Percentiles rank a stretch among this genome's conserved stretches.
Evolutionary conservation across 345 rosid genomes (phyloP).

Genomic region (Carallia pectinifolia): DNA sequence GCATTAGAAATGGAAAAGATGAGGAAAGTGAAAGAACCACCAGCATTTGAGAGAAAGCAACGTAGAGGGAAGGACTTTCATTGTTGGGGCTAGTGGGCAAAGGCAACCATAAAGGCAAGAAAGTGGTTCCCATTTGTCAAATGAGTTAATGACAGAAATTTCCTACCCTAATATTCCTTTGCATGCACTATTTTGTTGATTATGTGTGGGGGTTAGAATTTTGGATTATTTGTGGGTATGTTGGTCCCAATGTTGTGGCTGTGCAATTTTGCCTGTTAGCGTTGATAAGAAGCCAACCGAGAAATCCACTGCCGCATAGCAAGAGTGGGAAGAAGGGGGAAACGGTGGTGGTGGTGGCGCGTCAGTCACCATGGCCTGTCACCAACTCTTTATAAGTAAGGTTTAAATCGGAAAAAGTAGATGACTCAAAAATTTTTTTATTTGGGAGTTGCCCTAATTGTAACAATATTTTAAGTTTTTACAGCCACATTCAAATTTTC

Average conservation of each 20-base stretch:
- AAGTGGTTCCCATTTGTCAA: conserved; percentile 34
- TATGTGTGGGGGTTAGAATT: not conserved
- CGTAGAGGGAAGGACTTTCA: not conserved
- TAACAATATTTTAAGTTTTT: too few species aligned
- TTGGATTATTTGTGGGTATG: conserved; percentile 6
- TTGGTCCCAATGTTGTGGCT: conserved; percentile 33
- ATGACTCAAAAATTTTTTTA: too few species aligned
- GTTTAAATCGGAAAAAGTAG: too few species aligned
- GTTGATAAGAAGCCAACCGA: conserved; percentile 83
- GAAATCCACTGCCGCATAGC: conserved; percentile 37
- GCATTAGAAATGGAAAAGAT: conserved; percentile 27
- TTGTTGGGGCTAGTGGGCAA: conserved; percentile 30
- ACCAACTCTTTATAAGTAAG: conserved; percentile 35
- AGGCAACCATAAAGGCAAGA: conserved; percentile 29
- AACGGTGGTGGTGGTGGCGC: conserved; percentile 34
- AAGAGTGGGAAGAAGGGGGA: conserved; percentile 10
- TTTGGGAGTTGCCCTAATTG: too few species aligned
- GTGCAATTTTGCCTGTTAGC: conserved; percentile 73
- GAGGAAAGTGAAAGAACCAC: conserved; percentile 36
- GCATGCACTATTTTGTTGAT: not conserved
- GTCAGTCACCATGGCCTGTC: conserved; percentile 75
- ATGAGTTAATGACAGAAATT: conserved; percentile 45
- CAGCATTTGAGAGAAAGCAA: conserved; percentile 20
- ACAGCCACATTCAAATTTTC: too few species aligned
- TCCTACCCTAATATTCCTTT: conserved; percentile 21